Conservation (phyloP, 1,284 basidiomycete species). For the Tremellales sp. region DNA sequence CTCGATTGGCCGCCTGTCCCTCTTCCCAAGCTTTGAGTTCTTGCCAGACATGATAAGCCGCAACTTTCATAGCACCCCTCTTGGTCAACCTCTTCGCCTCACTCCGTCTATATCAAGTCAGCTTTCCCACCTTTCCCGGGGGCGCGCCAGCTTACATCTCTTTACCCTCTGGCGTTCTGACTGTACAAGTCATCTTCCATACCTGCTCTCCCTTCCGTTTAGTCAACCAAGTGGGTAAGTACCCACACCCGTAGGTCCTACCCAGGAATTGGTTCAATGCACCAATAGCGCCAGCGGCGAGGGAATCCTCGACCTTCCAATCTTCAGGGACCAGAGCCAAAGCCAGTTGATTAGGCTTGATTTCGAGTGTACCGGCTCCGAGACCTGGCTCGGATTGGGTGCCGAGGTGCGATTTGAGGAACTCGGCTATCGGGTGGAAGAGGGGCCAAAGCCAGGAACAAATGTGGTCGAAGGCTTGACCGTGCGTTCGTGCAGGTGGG, state of each 20-base stretch:
- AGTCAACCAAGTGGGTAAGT: neutral
- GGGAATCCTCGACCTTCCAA: slow-evolving; percentile 8
- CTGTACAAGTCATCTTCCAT: slow-evolving; percentile 11
- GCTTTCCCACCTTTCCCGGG: neutral
- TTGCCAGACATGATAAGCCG: slow-evolving; percentile 19
- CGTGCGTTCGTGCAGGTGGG: slow-evolving; percentile 10
- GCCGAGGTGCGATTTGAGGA: slow-evolving; percentile 6
- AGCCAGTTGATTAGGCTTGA: neutral
- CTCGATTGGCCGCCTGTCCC: neutral
- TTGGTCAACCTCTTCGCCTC: slow-evolving; percentile 17
- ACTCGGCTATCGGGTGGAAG: slow-evolving; percentile 19
- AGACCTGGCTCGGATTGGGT: slow-evolving; percentile 10
- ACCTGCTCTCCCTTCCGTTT: neutral
- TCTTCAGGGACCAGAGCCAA: neutral
- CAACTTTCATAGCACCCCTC: slow-evolving; percentile 16
- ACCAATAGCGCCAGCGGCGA: slow-evolving; percentile 9
- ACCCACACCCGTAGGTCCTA: neutral
- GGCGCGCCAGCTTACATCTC: slow-evolving; percentile 7
- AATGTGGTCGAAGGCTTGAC: slow-evolving; percentile 22
- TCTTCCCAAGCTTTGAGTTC: neutral
- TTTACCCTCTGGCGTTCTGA: slow-evolving; percentile 3
- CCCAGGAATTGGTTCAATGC: slow-evolving; percentile 3
- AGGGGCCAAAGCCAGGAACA: slow-evolving; percentile 21
- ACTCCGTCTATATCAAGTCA: slow-evolving; percentile 4
- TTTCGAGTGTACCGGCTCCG: neutral